Percentiles rank a stretch among this genome's conserved stretches.
These are phyloP conservation scores for Vanrija pseudolonga DNA, from an alignment of 1,284 basidiomycete species.

Conservation along the genomic window DNA sequence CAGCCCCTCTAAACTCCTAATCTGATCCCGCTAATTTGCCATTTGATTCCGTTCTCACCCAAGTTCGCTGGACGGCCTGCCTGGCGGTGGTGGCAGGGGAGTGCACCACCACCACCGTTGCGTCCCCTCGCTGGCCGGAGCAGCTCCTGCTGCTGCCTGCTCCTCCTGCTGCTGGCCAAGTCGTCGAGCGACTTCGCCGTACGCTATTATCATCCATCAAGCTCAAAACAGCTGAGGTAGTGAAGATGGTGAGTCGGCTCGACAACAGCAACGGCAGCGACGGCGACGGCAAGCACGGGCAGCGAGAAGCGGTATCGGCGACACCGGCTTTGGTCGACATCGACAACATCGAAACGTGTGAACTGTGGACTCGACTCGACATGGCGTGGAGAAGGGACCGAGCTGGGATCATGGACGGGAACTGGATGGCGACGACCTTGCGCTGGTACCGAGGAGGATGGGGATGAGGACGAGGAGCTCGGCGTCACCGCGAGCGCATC, in stretches of 20 bases:
- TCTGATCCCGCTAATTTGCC: too few species aligned
- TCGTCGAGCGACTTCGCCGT: too few species aligned
- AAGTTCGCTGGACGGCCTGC: too few species aligned
- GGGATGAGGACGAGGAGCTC: too few species aligned
- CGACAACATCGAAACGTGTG: background rate
- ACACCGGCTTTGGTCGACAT: too few species aligned
- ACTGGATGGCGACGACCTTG: background rate
- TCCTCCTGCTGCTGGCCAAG: background rate
- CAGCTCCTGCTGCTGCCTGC: background rate
- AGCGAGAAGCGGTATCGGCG: background rate
- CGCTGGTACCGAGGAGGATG: background rate
- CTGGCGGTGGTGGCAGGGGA: too few species aligned
- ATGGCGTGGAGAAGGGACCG: background rate
- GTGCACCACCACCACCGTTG: too few species aligned
- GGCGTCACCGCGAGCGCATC: background rate
- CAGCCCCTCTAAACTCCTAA: too few species aligned
- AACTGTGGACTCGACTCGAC: background rate
- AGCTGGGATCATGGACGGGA: background rate
- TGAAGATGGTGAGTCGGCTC: conserved; percentile 18
- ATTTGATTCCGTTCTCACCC: too few species aligned
- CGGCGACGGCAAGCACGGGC: background rate
- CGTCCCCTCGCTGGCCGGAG: too few species aligned
- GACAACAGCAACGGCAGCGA: background rate
- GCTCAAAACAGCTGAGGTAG: conserved; percentile 4
- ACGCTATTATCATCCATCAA: conserved; percentile 4